Conservation (phyloP, 1,284 basidiomycete species). For the Irpex sp. region DNA sequence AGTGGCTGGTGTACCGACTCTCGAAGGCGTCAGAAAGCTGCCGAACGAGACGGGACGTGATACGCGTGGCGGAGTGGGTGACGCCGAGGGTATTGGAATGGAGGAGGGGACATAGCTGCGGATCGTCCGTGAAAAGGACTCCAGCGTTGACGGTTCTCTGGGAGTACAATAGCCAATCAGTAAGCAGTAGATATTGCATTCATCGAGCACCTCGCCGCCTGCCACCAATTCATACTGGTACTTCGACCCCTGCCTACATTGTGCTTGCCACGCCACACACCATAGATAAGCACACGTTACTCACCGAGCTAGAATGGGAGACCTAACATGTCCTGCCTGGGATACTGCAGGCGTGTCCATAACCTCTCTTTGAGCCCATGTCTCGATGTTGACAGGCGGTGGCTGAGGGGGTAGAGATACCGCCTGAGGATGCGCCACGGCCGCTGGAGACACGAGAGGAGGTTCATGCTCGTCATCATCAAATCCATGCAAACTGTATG, state of each 20-base stretch:
- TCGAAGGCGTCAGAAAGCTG: conserved; percentile 30
- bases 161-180: conserved; percentile 1
- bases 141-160: conserved; percentile 46
- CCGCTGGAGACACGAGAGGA: neutral
- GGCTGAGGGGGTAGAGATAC: conserved; percentile 2
- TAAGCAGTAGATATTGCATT: neutral
- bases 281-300: conserved; percentile 9
- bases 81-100: conserved; percentile 43
- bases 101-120: conserved; percentile 51
- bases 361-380: neutral
- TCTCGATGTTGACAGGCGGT: neutral
- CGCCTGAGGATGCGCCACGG: neutral
- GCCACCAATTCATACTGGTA: neutral
- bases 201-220: neutral
- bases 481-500: neutral
- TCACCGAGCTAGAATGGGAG: conserved; percentile 27
- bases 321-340: conserved; percentile 22
- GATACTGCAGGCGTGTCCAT: neutral
- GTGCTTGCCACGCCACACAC: neutral
- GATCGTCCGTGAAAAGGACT: conserved; percentile 47
- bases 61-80: conserved; percentile 45
- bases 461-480: neutral
- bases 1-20: conserved; percentile 13
- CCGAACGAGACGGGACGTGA: conserved; percentile 48
- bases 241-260: neutral